Base-by-base conservation (phyloP, 2,329 filamentous ascomycete genomes). In the Elsinoe australis region DNA sequence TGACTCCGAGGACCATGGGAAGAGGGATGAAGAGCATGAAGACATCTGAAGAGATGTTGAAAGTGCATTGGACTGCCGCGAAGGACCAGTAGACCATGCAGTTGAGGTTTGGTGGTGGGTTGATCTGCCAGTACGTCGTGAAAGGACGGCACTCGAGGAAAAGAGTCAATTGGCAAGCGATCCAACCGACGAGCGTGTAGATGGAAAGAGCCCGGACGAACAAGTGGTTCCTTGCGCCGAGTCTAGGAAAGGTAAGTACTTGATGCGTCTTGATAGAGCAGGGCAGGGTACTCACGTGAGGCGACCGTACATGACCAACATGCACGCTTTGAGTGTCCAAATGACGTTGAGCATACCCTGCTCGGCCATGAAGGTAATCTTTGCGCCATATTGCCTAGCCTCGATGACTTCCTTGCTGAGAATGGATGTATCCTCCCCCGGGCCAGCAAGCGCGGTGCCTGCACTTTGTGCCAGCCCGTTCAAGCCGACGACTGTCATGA, bases 31-130 rank as follows among this genome's bases (percentile, higher is more conserved):
- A 56, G 21, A 82, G 72, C 58, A 82, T 80, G 63, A 76, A 68
- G 2, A 80, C 29, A 53, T 82, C 78, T 18, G 76, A 79, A 2
- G 73, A 71, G 39, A 81, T 73, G 54, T 82, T 82, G 57, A 81
- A 72, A 2, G 70, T 67, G 1, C 74, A 71, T 51, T 80, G 78
- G n/a, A 74, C 73, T 39, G 79, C 78, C 8, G 78, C 68, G 55
- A 79, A 79, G 56, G 78, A 67, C 12, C 72, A 53, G 7, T 53
- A 35, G 9, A 53, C 41, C 35, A 54, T 56, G 50, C 56, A 58
- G 21, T 55, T 61, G 59, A 50, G n/a, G 18, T 35, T 19, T 7
- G 48, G 44, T 4, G 51, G 45, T 6, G 51, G 51, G 15, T 31
- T 33, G 22, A 52, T 47, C 32, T 52, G 51, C 76, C 76, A 80